Evolutionary conservation across 768 basidiomycete genomes (phyloP).

Genomic region (Leccinum arenicola): DNA sequence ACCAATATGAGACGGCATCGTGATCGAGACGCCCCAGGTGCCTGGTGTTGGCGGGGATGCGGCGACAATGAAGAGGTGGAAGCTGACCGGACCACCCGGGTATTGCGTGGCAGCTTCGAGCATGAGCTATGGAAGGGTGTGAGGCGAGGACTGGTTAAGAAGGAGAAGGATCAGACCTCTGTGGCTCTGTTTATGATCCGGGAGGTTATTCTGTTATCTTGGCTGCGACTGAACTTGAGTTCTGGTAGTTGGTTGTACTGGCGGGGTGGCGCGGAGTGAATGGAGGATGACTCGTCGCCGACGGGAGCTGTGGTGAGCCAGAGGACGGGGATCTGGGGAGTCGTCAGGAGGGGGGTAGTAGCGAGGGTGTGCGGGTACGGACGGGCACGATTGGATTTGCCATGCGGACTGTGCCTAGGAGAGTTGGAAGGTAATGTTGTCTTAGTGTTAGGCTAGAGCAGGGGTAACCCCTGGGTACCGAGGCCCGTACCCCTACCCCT

Average conservation of each 20-base stretch:
- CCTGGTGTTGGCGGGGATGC: slow-evolving; percentile 43
- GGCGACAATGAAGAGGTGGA: slow-evolving; percentile 56
- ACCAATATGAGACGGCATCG: slow-evolving; percentile 28
- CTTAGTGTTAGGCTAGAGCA: too few relatives aligned
- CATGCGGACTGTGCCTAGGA: slow-evolving; percentile 41
- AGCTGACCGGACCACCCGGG: slow-evolving; percentile 33
- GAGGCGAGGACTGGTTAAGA: not conserved
- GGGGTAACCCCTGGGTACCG: too few relatives aligned
- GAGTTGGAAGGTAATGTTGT: slow-evolving; percentile 42
- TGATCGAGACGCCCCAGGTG: slow-evolving; percentile 22
- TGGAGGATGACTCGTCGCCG: slow-evolving; percentile 25
- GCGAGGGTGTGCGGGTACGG: slow-evolving; percentile 18
- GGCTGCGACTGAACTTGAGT: slow-evolving; percentile 41
- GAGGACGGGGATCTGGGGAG: slow-evolving; percentile 34
- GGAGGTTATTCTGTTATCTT: slow-evolving; percentile 44
- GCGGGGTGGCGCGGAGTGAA: slow-evolving; percentile 31
- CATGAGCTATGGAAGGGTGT: slow-evolving; percentile 21
- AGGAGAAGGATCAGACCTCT: slow-evolving; percentile 38
- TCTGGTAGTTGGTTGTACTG: slow-evolving; percentile 42
- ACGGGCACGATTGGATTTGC: slow-evolving; percentile 42
- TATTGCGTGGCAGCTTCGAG: slow-evolving; percentile 29
- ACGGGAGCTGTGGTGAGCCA: slow-evolving; percentile 46
- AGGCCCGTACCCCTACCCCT: too few relatives aligned
- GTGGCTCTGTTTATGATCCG: slow-evolving; percentile 42
- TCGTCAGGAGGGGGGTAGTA: not conserved